Evolutionary conservation across 176 grass and related monocot genomes (phyloP).

Genomic region (Zea luxurians): DNA sequence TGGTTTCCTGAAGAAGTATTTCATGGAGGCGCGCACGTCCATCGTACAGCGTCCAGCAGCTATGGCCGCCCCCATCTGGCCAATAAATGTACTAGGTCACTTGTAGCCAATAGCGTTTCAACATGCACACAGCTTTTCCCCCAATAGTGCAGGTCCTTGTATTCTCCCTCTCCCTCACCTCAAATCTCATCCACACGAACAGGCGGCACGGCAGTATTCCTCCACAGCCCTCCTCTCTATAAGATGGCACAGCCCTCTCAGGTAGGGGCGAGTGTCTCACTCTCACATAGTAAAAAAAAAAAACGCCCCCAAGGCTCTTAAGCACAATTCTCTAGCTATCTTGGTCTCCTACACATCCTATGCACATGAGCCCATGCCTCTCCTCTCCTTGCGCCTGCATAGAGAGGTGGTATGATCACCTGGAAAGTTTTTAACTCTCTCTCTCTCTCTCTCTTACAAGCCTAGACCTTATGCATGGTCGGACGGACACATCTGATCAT

Average conservation of each 20-base stretch:
- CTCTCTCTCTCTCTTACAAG: neutral
- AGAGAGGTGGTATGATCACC: slow-evolving; percentile 13
- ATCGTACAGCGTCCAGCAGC: neutral
- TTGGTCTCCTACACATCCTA: slow-evolving; percentile 15
- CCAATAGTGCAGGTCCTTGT: slow-evolving; percentile 42
- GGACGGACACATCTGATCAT: slow-evolving; percentile 47
- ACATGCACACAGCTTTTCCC: slow-evolving; percentile 32
- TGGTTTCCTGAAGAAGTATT: slow-evolving; percentile 54
- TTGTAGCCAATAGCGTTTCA: slow-evolving; percentile 42
- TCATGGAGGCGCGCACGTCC: slow-evolving; percentile 8
- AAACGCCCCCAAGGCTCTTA: slow-evolving; percentile 5
- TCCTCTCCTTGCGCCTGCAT: neutral
- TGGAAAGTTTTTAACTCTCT: neutral
- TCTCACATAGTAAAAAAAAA: neutral
- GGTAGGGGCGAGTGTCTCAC: slow-evolving; percentile 2
- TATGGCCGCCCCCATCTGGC: slow-evolving; percentile 22
- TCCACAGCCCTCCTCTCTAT: slow-evolving; percentile 16
- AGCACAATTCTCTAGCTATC: slow-evolving; percentile 33
- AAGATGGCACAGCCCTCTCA: slow-evolving; percentile 38
- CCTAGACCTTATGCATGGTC: slow-evolving; percentile 43
- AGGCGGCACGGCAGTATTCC: neutral
- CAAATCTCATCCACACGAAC: slow-evolving; percentile 32
- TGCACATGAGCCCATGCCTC: slow-evolving; percentile 28
- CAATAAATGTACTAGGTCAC: slow-evolving; percentile 50
- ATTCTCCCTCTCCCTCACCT: slow-evolving; percentile 25